Evolutionary conservation across 2,329 filamentous ascomycete species (phyloP).

Genomic region (Fusarium annulatum): DNA sequence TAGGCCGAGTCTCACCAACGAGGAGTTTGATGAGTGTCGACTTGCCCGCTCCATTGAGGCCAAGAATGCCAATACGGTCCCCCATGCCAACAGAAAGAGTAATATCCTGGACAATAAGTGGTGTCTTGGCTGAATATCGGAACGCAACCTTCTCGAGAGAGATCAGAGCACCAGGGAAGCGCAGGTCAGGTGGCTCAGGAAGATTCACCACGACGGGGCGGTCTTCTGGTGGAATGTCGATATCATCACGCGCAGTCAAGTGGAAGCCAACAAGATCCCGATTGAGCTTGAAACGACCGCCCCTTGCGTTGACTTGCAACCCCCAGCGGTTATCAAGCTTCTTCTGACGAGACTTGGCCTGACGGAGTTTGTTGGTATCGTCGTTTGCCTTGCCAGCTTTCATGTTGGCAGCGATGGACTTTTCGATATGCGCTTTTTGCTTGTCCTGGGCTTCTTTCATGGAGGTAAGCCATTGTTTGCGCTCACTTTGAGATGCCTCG

Average conservation of each 20-base stretch:
- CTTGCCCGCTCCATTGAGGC: conserved; percentile 85
- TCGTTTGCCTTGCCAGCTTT: conserved; percentile 80
- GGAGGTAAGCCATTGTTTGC: conserved; percentile 73
- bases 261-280: conserved; percentile 75
- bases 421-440: conserved; percentile 83
- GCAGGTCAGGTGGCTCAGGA: conserved; percentile 73
- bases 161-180: conserved; percentile 79
- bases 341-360: conserved; percentile 86
- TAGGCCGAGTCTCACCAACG: conserved; percentile 68
- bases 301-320: conserved; percentile 76
- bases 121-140: conserved; percentile 62
- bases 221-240: conserved; percentile 76
- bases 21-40: conserved; percentile 80
- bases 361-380: conserved; percentile 87
- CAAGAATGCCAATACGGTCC: conserved; percentile 79
- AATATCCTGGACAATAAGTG: conserved; percentile 68
- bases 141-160: conserved; percentile 77
- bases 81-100: conserved; percentile 77
- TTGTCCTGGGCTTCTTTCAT: conserved; percentile 87
- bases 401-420: conserved; percentile 79
- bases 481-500: conserved; percentile 74
- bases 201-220: conserved; percentile 67
- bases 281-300: conserved; percentile 83
- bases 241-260: conserved; percentile 68
- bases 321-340: conserved; percentile 86